Base-by-base conservation (phyloP, 192 early-diverging fungal genomes). In the Backusella westeae region DNA sequence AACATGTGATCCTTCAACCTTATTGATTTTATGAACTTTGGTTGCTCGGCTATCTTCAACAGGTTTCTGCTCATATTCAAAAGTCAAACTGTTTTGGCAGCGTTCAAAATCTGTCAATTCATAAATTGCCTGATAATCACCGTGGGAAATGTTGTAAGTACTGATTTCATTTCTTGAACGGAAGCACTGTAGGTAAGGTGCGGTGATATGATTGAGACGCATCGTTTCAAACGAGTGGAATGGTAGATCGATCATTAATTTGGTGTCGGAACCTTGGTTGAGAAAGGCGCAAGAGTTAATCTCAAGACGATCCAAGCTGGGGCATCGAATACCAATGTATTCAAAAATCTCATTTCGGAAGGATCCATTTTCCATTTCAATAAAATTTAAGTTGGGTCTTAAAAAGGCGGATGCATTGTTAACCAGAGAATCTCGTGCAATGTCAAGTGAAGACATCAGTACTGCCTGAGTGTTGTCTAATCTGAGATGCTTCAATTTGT, bases 341-440 rank as follows among this genome's bases (percentile, higher is more conserved):
- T 46, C 42, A 32, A 71, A 49, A 10, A 71, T 32, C 9, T 44
- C 44, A 49, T 71, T 44, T 17, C 39, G 39, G 39, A 71, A 71
- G 12, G 70, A 71, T 34, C 70, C 70, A 46, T 71, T 32, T 71
- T 71, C 44, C 35, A 71, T 46, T 17, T 32, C 41, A 23, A 71
- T 36, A 17, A 6, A 71, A 49, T 44, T 71, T 41, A 29, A 42
- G 19, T 32, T 71, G 34, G 23, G 39, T 26, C 21, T 63, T 63
- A 63, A 63, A 63, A 63, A 63, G 9, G 56, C 26, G 26, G 23
- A 2, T 29, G 23, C 56, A 14, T 26, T 63, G 23, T 63, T 63
- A 63, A 46, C 1, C 39, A 71, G 6, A 34, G 41, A 29, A 17
- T 71, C 70, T 34, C 26, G 26, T 71, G 39, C 42, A 34, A 26